Base-by-base conservation (phyloP, 139 green algal genomes). In the Chlamydomonas sp. region DNA sequence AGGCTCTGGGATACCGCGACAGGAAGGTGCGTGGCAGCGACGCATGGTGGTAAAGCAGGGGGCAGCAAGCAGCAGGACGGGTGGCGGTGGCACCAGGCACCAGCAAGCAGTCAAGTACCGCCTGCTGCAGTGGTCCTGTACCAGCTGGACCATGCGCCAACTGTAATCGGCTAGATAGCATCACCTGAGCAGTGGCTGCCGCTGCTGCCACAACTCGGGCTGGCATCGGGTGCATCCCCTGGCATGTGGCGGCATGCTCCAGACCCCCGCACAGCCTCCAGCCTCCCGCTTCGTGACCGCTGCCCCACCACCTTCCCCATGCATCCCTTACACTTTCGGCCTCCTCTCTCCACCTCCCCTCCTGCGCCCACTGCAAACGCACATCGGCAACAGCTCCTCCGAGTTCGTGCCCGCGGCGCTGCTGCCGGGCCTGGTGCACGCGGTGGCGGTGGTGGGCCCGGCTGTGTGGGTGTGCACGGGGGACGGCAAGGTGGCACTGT, bases 381-480 rank as follows among this genome's bases (percentile, higher is more conserved):
- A 12, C 62, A 4, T 10, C 12, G 8, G 7, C 77, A 8, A 18
- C 0, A 92, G 89, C 63, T 89, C 57, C 10, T 75, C 81, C 49
- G 62, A 73, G 7, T 63, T 92, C 63, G 77, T 92, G 14, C 77
- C 82, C 58, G 16, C 63, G 9, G 67, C 66, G 1, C 31, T 49
- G 12, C 87, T 90, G 69, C 77, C 85, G 1, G 90, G 89, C 31
- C 90, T 89, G 49, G 77, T 92, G 4, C 90, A 92, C 77, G 63
- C 77, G 2, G 20, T 92, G 15, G 20, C 57, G 4, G 62, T 92
- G 69, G 64, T 89, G 20, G 78, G 86, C 1, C 14, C 9, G n/a
- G 79, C 59, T 8, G 31, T 93, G 58, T 93, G 90, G 90, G 79
- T 86, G 0, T 90, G 84, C 67, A 93, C 90, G 5, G 90, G 90